Conservation (phyloP, 1,139 yeast genomes). For the Protomyces macrosporus region DNA sequence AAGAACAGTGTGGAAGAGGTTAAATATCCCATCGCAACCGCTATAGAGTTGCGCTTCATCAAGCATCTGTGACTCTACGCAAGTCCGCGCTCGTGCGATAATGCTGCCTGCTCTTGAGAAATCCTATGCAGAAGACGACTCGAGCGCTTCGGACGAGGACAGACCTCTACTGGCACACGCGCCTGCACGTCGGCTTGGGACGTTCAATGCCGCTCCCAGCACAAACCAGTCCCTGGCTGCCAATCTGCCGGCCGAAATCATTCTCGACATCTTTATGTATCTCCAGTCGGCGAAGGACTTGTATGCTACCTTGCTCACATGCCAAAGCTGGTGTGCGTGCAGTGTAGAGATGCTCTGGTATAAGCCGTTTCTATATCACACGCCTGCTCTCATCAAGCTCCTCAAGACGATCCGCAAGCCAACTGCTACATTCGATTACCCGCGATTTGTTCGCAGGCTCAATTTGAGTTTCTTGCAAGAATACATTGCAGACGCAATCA, state of each 20-base stretch:
- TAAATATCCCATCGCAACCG: no score
- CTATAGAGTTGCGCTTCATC: no score
- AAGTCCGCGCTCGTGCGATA: no score
- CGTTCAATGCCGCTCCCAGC: background rate
- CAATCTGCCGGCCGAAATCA: conserved; percentile 72
- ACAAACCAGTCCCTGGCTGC: conserved; percentile 34
- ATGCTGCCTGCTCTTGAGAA: no score
- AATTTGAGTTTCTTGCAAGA: conserved; percentile 73
- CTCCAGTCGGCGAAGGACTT: conserved; percentile 61
- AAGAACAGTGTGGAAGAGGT: no score
- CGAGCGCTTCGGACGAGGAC: no score
- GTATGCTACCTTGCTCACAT: conserved; percentile 64
- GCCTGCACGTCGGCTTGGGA: no score
- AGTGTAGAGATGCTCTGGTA: conserved; percentile 83
- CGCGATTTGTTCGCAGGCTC: conserved; percentile 68
- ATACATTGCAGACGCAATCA: conserved; percentile 58
- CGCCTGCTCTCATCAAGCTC: conserved; percentile 27
- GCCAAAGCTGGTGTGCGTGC: conserved; percentile 74
- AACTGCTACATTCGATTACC: conserved; percentile 56
- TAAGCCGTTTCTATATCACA: conserved; percentile 64
- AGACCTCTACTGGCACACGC: no score
- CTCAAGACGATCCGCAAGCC: conserved; percentile 44
- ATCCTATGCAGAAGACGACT: no score
- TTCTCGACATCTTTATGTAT: conserved; percentile 63
- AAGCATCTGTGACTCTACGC: no score